Percentiles rank a stretch among this genome's conserved stretches.
Conservation (phyloP, 2,329 filamentous ascomycete species). For the Aspergillus candidus region DNA sequence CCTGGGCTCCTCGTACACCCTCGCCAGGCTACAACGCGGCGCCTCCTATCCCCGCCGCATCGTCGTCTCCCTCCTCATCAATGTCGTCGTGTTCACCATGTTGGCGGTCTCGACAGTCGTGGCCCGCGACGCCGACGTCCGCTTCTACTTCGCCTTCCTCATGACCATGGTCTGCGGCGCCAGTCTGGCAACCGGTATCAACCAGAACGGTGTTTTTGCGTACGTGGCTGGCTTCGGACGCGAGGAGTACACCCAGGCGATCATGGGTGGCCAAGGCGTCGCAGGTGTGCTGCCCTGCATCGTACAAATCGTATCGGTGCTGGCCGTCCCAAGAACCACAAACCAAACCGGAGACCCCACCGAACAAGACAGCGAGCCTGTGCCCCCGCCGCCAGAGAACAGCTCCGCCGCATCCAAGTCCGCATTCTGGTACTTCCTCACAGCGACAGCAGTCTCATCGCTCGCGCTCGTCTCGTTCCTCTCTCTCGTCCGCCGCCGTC, state of each 20-base stretch:
- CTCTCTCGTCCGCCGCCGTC: slow-evolving; percentile 57
- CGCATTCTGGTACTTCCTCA: slow-evolving; percentile 86
- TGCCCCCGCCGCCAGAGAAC: too few species aligned
- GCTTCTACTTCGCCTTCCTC: slow-evolving; percentile 71
- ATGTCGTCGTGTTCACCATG: slow-evolving; percentile 67
- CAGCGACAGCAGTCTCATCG: slow-evolving; percentile 70
- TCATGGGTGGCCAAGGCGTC: slow-evolving; percentile 85
- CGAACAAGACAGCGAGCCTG: too few species aligned
- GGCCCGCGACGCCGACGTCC: slow-evolving; percentile 57
- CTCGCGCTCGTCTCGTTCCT: slow-evolving; percentile 66
- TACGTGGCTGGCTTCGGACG: slow-evolving; percentile 81
- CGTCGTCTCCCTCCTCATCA: slow-evolving; percentile 67
- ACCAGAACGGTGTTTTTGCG: slow-evolving; percentile 91
- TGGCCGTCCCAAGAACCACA: slow-evolving; percentile 52
- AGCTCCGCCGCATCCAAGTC: slow-evolving; percentile 48
- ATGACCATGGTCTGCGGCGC: slow-evolving; percentile 75
- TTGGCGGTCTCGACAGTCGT: slow-evolving; percentile 72
- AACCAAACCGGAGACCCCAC: slow-evolving; percentile 32
- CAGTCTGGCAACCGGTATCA: slow-evolving; percentile 72
- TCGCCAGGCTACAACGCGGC: slow-evolving; percentile 71
- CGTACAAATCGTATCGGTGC: slow-evolving; percentile 77
- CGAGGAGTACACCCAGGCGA: slow-evolving; percentile 86
- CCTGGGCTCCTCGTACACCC: slow-evolving; percentile 65
- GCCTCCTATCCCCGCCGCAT: slow-evolving; percentile 89
- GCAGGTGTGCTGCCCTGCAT: slow-evolving; percentile 85